phyloP scores from a whole-genome alignment of 2,329 filamentous ascomycete species.

The Penicillium sp. region DNA sequence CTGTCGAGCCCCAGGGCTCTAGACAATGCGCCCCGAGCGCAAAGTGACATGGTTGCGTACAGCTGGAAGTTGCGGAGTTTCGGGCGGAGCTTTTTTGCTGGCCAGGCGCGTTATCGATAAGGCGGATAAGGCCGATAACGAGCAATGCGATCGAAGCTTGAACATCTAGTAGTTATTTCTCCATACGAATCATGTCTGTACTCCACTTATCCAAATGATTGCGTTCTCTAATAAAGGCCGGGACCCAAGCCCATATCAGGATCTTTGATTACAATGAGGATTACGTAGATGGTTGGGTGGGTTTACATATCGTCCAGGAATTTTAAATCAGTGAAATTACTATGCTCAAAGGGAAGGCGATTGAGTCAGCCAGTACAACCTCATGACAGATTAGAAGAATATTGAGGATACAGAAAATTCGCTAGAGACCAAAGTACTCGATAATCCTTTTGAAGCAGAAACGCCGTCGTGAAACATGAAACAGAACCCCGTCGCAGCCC shows the following conservation, averaged over 20 bases:
- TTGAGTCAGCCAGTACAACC: too few species aligned
- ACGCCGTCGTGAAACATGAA: constrained; percentile 25
- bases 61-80: constrained; percentile 16
- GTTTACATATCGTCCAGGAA: too few species aligned
- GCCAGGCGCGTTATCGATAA: constrained; percentile 25
- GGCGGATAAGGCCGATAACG: not conserved
- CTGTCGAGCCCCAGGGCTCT: constrained; percentile 18
- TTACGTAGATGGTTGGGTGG: too few species aligned
- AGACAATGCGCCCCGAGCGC: constrained; percentile 27
- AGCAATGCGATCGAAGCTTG: too few species aligned
- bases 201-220: too few species aligned
- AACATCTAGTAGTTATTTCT: too few species aligned
- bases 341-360: too few species aligned
- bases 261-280: too few species aligned
- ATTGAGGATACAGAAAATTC: constrained; percentile 16
- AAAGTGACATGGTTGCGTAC: constrained; percentile 30
- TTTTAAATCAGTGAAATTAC: too few species aligned
- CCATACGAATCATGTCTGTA: too few species aligned
- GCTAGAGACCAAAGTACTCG: constrained; percentile 10
- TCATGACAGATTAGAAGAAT: not conserved
- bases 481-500: constrained; percentile 6
- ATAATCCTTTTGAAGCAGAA: constrained; percentile 9
- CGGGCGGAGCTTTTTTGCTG: constrained; percentile 24
- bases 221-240: too few species aligned
- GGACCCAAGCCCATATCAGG: too few species aligned